Conservation (phyloP, 75 land plant genomes). For the Picea glauca region DNA sequence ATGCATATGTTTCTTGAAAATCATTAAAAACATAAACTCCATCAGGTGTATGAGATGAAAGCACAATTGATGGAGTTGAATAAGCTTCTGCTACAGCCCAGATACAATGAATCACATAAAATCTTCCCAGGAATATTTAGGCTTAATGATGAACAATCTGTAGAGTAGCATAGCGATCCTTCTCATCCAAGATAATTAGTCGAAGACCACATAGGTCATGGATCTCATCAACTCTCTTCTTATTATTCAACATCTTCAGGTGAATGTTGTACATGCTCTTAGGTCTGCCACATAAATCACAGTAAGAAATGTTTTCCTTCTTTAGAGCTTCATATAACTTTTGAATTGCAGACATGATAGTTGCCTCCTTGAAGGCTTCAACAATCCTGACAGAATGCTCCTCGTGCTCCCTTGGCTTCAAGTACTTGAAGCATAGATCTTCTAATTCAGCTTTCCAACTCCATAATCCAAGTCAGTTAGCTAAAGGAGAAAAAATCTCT, state of each 20-base stretch:
- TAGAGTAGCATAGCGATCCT: slow-evolving; percentile 74
- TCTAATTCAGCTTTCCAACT: slow-evolving; percentile 96
- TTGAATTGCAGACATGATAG: slow-evolving; percentile 60
- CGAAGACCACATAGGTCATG: slow-evolving; percentile 93
- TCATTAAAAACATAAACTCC: too few species aligned
- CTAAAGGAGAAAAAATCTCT: slow-evolving; percentile 90
- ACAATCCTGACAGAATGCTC: slow-evolving; percentile 62
- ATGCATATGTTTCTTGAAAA: too few species aligned
- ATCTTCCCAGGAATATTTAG: slow-evolving; percentile 54
- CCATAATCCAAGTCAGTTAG: slow-evolving; percentile 88
- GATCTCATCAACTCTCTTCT: slow-evolving; percentile 80
- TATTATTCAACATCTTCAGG: slow-evolving; percentile 88
- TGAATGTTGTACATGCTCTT: slow-evolving; percentile 91
- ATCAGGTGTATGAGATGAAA: too few species aligned
- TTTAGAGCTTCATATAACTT: slow-evolving; percentile 68
- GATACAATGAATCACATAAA: too few species aligned
- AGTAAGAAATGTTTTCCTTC: slow-evolving; percentile 42
- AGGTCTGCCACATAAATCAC: slow-evolving; percentile 74
- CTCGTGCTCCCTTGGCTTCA: slow-evolving; percentile 54
- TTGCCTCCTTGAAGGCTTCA: slow-evolving; percentile 57
- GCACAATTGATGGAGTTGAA: too few species aligned
- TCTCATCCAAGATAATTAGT: slow-evolving; percentile 67
- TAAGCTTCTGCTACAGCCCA: too few species aligned
- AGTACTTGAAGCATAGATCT: slow-evolving; percentile 81
- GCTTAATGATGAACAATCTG: slow-evolving; percentile 68